phyloP scores from a whole-genome alignment of 768 basidiomycete species.

The Boletus tomentosulus region DNA sequence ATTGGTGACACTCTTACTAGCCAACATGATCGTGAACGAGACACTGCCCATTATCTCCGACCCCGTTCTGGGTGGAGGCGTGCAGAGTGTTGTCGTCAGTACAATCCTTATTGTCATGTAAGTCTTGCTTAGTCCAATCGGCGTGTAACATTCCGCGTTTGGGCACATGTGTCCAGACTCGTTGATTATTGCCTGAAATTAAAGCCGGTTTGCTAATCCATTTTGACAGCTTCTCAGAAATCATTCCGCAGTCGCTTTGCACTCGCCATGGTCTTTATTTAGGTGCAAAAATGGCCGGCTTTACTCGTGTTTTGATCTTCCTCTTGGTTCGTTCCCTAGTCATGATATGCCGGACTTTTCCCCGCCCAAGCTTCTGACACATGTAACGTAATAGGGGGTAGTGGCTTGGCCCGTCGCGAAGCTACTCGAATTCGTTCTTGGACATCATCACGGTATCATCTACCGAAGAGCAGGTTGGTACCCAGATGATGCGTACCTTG shows the following conservation, averaged over 20 bases:
- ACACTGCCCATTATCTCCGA: conserved; percentile 81
- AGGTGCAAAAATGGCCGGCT: conserved; percentile 79
- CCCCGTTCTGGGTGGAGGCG: conserved; percentile 73
- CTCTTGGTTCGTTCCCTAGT: conserved; percentile 42
- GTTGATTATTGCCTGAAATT: neutral
- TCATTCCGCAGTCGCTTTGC: conserved; percentile 91
- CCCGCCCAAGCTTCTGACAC: neutral
- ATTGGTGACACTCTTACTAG: conserved; percentile 76
- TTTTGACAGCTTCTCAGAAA: conserved; percentile 71
- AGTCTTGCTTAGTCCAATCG: conserved; percentile 31
- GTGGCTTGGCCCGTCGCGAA: conserved; percentile 87
- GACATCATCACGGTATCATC: conserved; percentile 86
- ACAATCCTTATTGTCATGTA: conserved; percentile 87
- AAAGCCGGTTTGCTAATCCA: neutral
- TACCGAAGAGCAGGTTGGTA: conserved; percentile 65
- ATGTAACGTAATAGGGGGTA: conserved; percentile 44
- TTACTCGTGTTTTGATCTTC: conserved; percentile 66
- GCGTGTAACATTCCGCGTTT: neutral
- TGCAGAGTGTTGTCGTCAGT: conserved; percentile 73
- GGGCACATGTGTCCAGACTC: neutral
- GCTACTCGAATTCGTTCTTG: conserved; percentile 70
- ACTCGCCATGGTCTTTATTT: conserved; percentile 86
- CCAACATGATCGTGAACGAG: conserved; percentile 93
- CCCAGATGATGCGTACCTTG: neutral
- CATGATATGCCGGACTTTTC: neutral